Conservation (phyloP, 768 basidiomycete species). For the Naganishia vishniacii region DNA sequence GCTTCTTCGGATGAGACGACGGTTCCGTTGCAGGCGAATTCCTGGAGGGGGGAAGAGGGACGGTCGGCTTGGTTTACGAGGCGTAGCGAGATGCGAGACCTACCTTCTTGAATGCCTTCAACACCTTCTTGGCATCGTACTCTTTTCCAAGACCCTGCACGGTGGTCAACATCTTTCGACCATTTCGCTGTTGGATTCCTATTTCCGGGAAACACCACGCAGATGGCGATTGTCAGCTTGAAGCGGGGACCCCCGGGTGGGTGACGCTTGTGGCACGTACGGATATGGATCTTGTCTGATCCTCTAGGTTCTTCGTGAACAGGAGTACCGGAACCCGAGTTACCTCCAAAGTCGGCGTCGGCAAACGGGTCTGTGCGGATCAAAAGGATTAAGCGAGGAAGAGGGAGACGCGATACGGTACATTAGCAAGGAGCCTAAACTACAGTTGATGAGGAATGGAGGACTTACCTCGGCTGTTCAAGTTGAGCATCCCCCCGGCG, state of each 20-base stretch:
- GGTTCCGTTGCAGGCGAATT: conserved; percentile 97
- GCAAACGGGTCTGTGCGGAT: conserved; percentile 78
- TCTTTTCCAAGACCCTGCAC: conserved; percentile 90
- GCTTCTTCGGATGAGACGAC: conserved; percentile 57
- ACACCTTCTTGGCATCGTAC: conserved; percentile 94
- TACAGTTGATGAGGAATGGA: background rate
- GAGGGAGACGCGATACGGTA: too few species aligned
- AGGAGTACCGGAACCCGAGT: conserved; percentile 43
- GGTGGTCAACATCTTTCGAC: conserved; percentile 95
- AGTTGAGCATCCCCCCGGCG: conserved; percentile 31
- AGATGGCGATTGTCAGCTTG: background rate
- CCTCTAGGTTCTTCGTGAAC: conserved; percentile 38
- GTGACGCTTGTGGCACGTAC: conserved; percentile 32
- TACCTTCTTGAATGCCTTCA: conserved; percentile 99
- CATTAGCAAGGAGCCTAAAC: too few species aligned
- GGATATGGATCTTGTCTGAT: conserved; percentile 49
- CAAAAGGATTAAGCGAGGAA: too few species aligned
- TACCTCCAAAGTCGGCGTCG: conserved; percentile 75
- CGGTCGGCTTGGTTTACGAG: background rate
- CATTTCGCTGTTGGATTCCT: conserved; percentile 97
- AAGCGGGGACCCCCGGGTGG: background rate
- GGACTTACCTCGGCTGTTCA: conserved; percentile 27
- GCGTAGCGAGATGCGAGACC: conserved; percentile 19
- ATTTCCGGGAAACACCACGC: background rate
- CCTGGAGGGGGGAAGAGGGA: conserved; percentile 53